phyloP scores from a whole-genome alignment of 371 early-diverging fungal genomes.

The Apophysomyces sp. region DNA sequence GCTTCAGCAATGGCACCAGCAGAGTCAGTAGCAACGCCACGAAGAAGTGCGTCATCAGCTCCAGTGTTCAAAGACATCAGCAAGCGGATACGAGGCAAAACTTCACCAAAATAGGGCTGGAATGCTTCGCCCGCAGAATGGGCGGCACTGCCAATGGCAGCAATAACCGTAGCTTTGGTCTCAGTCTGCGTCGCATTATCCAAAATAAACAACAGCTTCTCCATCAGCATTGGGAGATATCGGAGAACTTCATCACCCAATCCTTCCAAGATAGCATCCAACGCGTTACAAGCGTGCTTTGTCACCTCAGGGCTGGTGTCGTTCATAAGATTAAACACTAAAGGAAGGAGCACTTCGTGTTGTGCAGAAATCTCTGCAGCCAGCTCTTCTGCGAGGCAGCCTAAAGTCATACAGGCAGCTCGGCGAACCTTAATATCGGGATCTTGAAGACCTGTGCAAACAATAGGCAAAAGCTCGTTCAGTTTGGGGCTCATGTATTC shows the following conservation, averaged over 20 bases:
- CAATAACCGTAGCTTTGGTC: conserved; percentile 72
- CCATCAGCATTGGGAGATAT: conserved; percentile 82
- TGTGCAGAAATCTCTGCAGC: conserved; percentile 75
- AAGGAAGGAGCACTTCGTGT: conserved; percentile 80
- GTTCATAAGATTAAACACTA: conserved; percentile 78
- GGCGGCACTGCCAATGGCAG: conserved; percentile 88
- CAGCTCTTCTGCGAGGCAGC: conserved; percentile 80
- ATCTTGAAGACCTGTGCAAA: conserved; percentile 80
- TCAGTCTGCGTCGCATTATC: conserved; percentile 61
- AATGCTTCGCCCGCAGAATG: conserved; percentile 78
- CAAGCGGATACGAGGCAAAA: conserved; percentile 67
- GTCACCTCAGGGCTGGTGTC: conserved; percentile 73
- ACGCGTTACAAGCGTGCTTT: conserved; percentile 78
- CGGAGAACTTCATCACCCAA: conserved; percentile 76
- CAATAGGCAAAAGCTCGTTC: conserved; percentile 70
- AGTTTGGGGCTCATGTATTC: conserved; percentile 78
- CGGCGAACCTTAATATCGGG: conserved; percentile 76
- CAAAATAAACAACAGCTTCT: conserved; percentile 70
- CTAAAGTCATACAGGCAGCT: conserved; percentile 87
- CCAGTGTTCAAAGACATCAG: conserved; percentile 71
- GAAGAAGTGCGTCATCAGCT: conserved; percentile 70
- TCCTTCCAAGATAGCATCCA: conserved; percentile 87
- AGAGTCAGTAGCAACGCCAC: conserved; percentile 87
- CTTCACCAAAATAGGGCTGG: conserved; percentile 76
- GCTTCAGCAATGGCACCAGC: conserved; percentile 86